Base-by-base conservation (phyloP, 495 filamentous ascomycete genomes). In the Penicillium simplicissimum region DNA sequence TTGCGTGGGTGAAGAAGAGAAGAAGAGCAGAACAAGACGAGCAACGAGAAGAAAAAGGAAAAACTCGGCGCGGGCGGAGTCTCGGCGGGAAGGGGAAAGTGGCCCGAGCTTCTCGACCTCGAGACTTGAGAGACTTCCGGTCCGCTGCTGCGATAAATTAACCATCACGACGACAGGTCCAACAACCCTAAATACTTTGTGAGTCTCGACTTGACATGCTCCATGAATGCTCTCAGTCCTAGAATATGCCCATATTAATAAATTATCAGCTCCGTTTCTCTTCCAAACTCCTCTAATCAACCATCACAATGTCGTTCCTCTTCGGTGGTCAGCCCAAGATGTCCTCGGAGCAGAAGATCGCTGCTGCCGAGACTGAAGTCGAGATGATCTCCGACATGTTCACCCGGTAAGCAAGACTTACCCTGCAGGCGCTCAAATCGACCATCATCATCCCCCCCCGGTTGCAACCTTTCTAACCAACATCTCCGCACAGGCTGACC, bases 381-480 rank as follows among this genome's bases (percentile, higher is more conserved):
- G 95, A 97, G 75, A 92, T 97, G 79, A 82, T 97, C 38, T 89
- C 92, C 43, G 92, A 97, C 75, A 96, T 97, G 91, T 96, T 96
- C 85, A 90, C 89, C 76, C 87, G 93, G 93, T 97, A 84, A 56
- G 73, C 60, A 34, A 25, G 7, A 37, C 11, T 21, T 9, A 45
- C 31, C 43, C 23, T 34, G 17, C 31, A 52, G 40, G 17, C 2
- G 17, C n/a, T 37, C 13, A 15, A 9, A 17, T 31, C 28, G 2
- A 31, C 28, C 28, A 23, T 14, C 31, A 11, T 57, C 33, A 9
- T 25, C 31, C 10, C 21, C 14, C 31, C 8, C n/a, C n/a, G n/a
- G 23, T 8, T n/a, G 8, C 23, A 13, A n/a, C 40, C 15, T 23
- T 14, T 28, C 38, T 34, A 25, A 33, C 40, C 25, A 35, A 47